Evolutionary conservation across 1,139 yeast genomes (phyloP).

Genomic region (Yamadazyma conglobata): DNA sequence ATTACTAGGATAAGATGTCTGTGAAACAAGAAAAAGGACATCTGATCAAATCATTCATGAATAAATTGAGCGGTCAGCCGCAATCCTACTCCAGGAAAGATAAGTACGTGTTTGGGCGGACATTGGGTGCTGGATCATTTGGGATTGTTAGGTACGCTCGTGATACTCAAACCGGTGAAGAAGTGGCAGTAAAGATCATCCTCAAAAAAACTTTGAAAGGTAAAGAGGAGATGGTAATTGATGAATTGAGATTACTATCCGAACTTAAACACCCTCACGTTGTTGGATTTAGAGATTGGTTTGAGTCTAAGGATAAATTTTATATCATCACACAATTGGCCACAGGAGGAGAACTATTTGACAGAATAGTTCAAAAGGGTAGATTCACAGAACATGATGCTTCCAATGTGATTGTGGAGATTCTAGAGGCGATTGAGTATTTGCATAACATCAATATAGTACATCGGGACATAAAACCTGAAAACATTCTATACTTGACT

Average conservation of each 20-base stretch:
- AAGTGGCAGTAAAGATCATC: slow-evolving; percentile 84
- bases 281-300: slow-evolving; percentile 82
- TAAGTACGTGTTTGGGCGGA: slow-evolving; percentile 68
- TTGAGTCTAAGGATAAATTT: slow-evolving; percentile 76
- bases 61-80: slow-evolving; percentile 72
- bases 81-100: slow-evolving; percentile 60
- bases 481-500: slow-evolving; percentile 69
- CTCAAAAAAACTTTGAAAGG: slow-evolving; percentile 79
- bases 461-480: slow-evolving; percentile 90
- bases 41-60: slow-evolving; percentile 34
- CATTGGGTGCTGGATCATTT: slow-evolving; percentile 88
- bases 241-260: slow-evolving; percentile 68
- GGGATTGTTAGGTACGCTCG: slow-evolving; percentile 84
- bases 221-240: slow-evolving; percentile 65
- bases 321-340: slow-evolving; percentile 78
- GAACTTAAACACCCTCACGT: slow-evolving; percentile 74
- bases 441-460: slow-evolving; percentile 74
- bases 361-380: slow-evolving; percentile 72
- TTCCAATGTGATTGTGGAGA: slow-evolving; percentile 61
- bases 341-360: slow-evolving; percentile 89
- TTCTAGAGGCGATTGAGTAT: slow-evolving; percentile 70
- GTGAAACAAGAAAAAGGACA: slow-evolving; percentile 9
- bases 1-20: background rate
- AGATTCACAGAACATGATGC: slow-evolving; percentile 86
- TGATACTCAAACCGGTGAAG: slow-evolving; percentile 53